Conservation (phyloP, 257 asterid genomes). For the Solanum sitiens region DNA sequence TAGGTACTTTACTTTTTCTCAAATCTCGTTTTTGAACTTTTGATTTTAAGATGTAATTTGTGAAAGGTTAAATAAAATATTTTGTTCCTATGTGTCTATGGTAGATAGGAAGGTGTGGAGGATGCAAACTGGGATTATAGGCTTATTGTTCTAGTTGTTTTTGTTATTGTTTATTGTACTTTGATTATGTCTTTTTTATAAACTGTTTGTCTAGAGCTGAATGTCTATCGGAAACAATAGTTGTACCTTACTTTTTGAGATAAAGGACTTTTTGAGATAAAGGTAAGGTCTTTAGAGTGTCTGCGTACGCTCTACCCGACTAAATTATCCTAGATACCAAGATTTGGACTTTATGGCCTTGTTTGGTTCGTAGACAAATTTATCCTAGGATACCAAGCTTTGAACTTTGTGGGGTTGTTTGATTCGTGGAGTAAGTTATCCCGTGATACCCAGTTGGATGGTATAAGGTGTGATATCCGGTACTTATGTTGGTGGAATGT, state of each 20-base stretch:
- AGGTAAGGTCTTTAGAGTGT: not conserved
- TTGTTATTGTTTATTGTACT: not conserved
- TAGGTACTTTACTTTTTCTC: slow-evolving; percentile 17
- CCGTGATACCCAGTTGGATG: not conserved
- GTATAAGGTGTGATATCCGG: not conserved
- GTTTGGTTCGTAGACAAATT: fast-evolving
- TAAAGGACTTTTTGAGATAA: not conserved
- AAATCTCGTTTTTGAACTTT: not conserved
- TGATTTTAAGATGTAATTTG: not conserved
- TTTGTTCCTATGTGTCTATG: not conserved
- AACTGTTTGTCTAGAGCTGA: not conserved
- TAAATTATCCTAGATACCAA: not conserved
- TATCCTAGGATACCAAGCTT: not conserved
- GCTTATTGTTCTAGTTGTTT: not conserved
- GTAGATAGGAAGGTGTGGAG: not conserved
- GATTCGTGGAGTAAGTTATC: not conserved
- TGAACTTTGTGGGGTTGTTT: not conserved
- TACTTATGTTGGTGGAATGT: not conserved
- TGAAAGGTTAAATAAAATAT: not conserved
- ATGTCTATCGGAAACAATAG: not conserved
- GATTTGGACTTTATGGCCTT: not conserved
- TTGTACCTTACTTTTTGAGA: not conserved
- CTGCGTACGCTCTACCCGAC: no score
- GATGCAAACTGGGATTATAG: no score
- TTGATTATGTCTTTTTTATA: not conserved